Base-by-base conservation (phyloP, 331 rosid species). In the Acacia concinna region DNA sequence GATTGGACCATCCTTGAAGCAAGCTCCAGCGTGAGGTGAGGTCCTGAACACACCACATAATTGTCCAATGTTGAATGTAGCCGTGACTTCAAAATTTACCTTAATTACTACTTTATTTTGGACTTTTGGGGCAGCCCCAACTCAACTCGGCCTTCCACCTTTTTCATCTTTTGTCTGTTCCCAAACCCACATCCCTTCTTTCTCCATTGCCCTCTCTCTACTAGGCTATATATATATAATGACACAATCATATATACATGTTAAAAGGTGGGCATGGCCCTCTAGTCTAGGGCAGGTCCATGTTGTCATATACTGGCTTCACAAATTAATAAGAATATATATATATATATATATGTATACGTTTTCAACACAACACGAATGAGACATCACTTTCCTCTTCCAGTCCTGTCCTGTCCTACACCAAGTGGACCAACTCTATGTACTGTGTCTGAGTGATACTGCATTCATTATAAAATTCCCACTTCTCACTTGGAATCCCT, bases 311-410 rank as follows among this genome's bases (percentile, higher is more conserved):
- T 38, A 11, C 35, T 66, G 73, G 63, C 71, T 76, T 79, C n/a
- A n/a, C n/a, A 38, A 68, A 41, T 34, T 20, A 35, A 73, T 65
- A 49, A 79, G n/a, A 68, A 76, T 85, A 15, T 51, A 40, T 5
- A n/a, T n/a, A n/a, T n/a, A n/a, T n/a, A n/a, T n/a, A n/a, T n/a
- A n/a, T n/a, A n/a, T n/a, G n/a, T n/a, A n/a, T n/a, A n/a, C n/a
- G n/a, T n/a, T n/a, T n/a, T n/a, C n/a, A n/a, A n/a, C n/a, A 9
- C 1, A 35, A 73, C 56, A 73, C 28, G 9, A 79, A 14, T 6
- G 88, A 86, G 66, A 54, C 81, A 49, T 87, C 90, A 76, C 80
- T 86, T 73, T 81, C 52, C 89, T 38, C n/a, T n/a, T n/a, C 43
- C 54, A 52, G 34, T 34, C 40, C 84, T 18, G 15, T 78, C 64